Conservation (phyloP, 768 basidiomycete genomes). For the Amanita molliuscula region DNA sequence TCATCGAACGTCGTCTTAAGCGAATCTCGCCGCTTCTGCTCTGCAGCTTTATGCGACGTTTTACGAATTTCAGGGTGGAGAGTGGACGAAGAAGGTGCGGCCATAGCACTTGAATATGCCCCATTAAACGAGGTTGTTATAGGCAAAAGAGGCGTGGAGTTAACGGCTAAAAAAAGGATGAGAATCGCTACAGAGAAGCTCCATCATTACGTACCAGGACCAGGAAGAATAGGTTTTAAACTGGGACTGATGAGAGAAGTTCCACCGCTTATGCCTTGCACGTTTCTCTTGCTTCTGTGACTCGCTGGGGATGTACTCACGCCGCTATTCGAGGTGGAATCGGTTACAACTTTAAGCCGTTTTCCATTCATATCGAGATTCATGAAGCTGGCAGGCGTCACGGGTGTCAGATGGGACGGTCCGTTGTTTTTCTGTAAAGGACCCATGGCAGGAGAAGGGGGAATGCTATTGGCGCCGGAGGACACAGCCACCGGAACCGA, state of each 20-base stretch:
- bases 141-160: constrained; percentile 7
- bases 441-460: not conserved
- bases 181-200: not conserved
- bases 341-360: constrained; percentile 10
- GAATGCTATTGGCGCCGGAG: not conserved
- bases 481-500: not conserved
- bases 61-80: constrained; percentile 41
- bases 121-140: constrained; percentile 3
- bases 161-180: constrained; percentile 13
- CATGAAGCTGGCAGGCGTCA: constrained; percentile 90
- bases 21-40: constrained; percentile 94
- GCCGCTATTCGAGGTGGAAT: constrained; percentile 3
- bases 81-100: not conserved
- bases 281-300: constrained; percentile 1
- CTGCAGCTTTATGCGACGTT: constrained; percentile 90
- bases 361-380: constrained; percentile 43
- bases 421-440: not conserved
- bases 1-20: constrained; percentile 92
- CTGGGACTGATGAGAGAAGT: constrained; percentile 33
- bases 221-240: constrained; percentile 67
- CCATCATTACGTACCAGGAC: constrained; percentile 19
- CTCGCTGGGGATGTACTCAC: not conserved
- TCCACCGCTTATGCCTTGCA: not conserved
- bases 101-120: not conserved
- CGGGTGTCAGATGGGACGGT: constrained; percentile 45